Evolutionary conservation across 352 stramenopile genomes (phyloP).

Genomic region (Phytophthora agathidicida): DNA sequence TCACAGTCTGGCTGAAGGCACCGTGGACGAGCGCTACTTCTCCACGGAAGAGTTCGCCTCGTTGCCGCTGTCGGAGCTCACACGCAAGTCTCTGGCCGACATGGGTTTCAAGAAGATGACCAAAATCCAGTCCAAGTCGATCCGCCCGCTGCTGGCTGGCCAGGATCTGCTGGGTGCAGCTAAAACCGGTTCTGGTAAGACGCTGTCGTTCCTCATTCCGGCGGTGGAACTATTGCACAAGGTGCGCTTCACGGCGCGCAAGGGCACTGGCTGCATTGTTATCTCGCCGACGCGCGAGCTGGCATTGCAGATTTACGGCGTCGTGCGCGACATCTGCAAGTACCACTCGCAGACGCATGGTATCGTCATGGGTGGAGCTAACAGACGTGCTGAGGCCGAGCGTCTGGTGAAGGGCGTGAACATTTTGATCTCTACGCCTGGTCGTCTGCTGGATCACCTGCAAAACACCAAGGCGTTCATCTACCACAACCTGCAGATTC

Average conservation of each 20-base stretch:
- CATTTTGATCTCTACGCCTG: conserved; percentile 98
- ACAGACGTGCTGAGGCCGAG: conserved; percentile 96
- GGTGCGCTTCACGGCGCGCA: conserved; percentile 95
- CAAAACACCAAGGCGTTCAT: conserved; percentile 98
- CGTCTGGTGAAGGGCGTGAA: conserved; percentile 96
- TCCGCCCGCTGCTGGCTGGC: conserved; percentile 94
- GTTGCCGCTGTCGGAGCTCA: conserved; percentile 92
- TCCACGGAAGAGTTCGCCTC: conserved; percentile 89
- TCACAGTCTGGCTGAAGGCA: conserved; percentile 38
- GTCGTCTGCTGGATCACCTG: conserved; percentile 97
- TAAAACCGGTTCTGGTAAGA: conserved; percentile 99
- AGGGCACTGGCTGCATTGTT: conserved; percentile 97
- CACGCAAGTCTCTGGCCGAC: conserved; percentile 86
- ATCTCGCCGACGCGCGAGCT: conserved; percentile 98
- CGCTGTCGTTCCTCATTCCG: conserved; percentile 98
- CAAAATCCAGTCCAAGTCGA: conserved; percentile 97
- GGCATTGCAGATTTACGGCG: conserved; percentile 99
- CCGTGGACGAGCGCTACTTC: conserved; percentile 86
- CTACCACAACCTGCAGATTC: conserved; percentile 95
- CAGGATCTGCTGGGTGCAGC: conserved; percentile 97
- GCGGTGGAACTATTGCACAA: conserved; percentile 97
- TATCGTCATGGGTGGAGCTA: conserved; percentile 98
- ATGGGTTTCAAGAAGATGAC: conserved; percentile 97
- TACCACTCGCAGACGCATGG: conserved; percentile 96
- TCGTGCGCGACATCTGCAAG: conserved; percentile 96